Conservation (phyloP, 768 basidiomycete genomes). For the Kwoniella dejecticola region DNA sequence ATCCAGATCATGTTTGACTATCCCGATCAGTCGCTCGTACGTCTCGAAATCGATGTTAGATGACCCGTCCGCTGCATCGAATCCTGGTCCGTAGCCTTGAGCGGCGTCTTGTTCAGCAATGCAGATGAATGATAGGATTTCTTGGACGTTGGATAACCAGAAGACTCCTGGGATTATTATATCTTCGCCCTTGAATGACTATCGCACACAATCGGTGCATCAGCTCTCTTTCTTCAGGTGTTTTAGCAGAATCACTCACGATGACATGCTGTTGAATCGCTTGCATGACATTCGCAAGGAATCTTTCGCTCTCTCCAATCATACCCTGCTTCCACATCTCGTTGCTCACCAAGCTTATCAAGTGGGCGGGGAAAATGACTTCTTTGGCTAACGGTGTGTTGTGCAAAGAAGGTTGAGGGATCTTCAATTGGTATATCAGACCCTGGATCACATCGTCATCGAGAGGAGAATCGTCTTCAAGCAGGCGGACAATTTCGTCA, state of each 20-base stretch:
- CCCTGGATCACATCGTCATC: slow-evolving; percentile 93
- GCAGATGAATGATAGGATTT: slow-evolving; percentile 97
- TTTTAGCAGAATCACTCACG: slow-evolving; percentile 62
- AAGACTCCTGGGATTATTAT: slow-evolving; percentile 94
- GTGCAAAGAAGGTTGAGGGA: slow-evolving; percentile 82
- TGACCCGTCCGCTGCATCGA: slow-evolving; percentile 67
- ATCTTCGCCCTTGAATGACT: slow-evolving; percentile 81
- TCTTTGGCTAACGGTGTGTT: slow-evolving; percentile 95
- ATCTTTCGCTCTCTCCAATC: slow-evolving; percentile 93
- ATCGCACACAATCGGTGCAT: neutral
- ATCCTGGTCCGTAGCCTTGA: slow-evolving; percentile 94
- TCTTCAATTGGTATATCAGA: slow-evolving; percentile 86
- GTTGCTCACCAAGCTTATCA: slow-evolving; percentile 96
- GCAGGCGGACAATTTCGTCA: slow-evolving; percentile 90
- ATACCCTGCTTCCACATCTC: slow-evolving; percentile 99
- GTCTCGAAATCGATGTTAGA: slow-evolving; percentile 64
- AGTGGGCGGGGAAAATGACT: slow-evolving; percentile 96
- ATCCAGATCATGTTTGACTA: slow-evolving; percentile 98
- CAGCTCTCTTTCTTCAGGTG: neutral
- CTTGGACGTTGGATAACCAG: slow-evolving; percentile 99
- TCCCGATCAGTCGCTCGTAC: slow-evolving; percentile 93
- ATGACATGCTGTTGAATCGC: slow-evolving; percentile 95
- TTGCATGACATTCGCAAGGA: slow-evolving; percentile 98
- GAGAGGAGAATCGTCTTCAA: slow-evolving; percentile 84
- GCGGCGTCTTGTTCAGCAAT: slow-evolving; percentile 99